Conservation (phyloP, 257 asterid species). For the Capsicum chinense region DNA sequence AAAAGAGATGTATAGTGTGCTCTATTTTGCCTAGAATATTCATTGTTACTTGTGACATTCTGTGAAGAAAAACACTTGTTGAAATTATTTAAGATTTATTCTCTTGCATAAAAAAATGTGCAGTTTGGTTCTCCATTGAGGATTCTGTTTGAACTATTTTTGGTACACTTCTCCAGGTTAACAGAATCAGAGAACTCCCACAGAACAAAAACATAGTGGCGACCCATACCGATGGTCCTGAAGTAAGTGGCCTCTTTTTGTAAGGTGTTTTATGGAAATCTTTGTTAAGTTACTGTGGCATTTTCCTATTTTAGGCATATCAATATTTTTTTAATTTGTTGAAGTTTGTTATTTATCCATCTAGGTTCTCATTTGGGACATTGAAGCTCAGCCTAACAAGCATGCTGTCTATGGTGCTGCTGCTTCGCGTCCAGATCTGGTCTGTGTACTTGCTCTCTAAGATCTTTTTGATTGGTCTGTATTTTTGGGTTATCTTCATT, state of each 20-base stretch:
- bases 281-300: slow-evolving; percentile 2
- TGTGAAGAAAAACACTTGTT: not conserved
- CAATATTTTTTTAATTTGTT: slow-evolving; percentile 14
- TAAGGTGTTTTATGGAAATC: not conserved
- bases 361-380: slow-evolving; percentile 97
- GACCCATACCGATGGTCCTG: slow-evolving; percentile 95
- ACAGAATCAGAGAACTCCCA: slow-evolving; percentile 96
- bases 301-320: slow-evolving; percentile 24
- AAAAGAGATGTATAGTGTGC: not conserved
- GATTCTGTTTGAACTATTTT: slow-evolving; percentile 5
- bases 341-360: slow-evolving; percentile 26
- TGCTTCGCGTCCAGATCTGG: slow-evolving; percentile 95
- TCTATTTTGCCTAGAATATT: not conserved
- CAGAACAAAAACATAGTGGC: slow-evolving; percentile 90
- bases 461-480: slow-evolving; percentile 10
- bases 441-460: slow-evolving; percentile 32
- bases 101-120: slow-evolving; percentile 6
- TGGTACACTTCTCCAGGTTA: slow-evolving; percentile 58
- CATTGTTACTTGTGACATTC: not conserved
- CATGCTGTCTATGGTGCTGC: slow-evolving; percentile 88
- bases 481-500: slow-evolving; percentile 8
- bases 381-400: slow-evolving; percentile 92
- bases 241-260: slow-evolving; percentile 55
- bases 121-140: not conserved
- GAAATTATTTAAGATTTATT: not conserved